Evolutionary conservation across 2,329 filamentous ascomycete genomes (phyloP).

Genomic region (Aspergillus versicolor): DNA sequence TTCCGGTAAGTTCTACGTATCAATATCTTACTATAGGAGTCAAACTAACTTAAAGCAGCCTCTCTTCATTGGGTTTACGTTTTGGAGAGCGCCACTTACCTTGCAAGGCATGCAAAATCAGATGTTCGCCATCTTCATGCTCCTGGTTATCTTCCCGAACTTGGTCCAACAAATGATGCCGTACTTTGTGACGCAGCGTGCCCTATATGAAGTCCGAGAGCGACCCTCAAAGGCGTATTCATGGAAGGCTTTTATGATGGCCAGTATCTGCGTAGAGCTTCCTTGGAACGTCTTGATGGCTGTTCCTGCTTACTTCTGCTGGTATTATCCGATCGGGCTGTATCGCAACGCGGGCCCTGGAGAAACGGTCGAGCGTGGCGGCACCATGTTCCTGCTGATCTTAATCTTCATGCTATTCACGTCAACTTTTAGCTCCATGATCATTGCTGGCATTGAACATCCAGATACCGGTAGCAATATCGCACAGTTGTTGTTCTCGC

Average conservation of each 20-base stretch:
- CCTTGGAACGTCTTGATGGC: slow-evolving; percentile 62
- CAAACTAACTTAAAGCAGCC: slow-evolving; percentile 40
- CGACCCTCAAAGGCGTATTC: slow-evolving; percentile 66
- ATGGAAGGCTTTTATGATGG: slow-evolving; percentile 68
- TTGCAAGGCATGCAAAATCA: slow-evolving; percentile 84
- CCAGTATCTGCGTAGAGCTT: slow-evolving; percentile 67
- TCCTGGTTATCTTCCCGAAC: slow-evolving; percentile 71
- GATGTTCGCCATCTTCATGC: slow-evolving; percentile 84
- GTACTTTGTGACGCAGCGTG: slow-evolving; percentile 54
- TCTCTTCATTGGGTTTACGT: slow-evolving; percentile 80
- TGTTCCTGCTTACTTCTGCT: slow-evolving; percentile 58
- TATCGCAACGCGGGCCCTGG: slow-evolving; percentile 39
- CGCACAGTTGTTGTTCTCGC: slow-evolving; percentile 57
- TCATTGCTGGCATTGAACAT: slow-evolving; percentile 66
- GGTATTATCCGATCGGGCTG: slow-evolving; percentile 63
- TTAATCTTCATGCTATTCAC: slow-evolving; percentile 69
- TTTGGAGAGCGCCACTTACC: slow-evolving; percentile 69
- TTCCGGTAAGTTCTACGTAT: slow-evolving; percentile 63
- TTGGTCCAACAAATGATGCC: slow-evolving; percentile 53
- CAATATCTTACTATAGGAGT: slow-evolving; percentile 27
- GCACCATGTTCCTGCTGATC: slow-evolving; percentile 62
- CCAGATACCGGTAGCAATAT: slow-evolving; percentile 65
- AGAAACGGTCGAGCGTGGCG: slow-evolving; percentile 52
- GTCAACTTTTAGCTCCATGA: slow-evolving; percentile 69
- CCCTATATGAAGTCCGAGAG: slow-evolving; percentile 58